Evolutionary conservation across 1,284 basidiomycete genomes (phyloP).

Genomic region (Wallemia hederae): DNA sequence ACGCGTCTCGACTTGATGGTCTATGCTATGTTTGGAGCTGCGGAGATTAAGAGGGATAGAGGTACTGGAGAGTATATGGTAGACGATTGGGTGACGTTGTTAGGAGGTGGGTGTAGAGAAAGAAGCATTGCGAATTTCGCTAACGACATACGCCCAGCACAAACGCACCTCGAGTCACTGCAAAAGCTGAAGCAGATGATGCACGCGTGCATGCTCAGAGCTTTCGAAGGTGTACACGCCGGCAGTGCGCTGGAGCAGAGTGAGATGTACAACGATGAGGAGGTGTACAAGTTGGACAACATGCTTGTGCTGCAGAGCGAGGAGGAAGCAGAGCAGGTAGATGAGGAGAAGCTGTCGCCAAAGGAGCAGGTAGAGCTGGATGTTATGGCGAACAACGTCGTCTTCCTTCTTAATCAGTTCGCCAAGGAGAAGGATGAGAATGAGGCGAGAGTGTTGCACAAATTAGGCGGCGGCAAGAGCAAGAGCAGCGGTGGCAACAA

Average conservation of each 20-base stretch:
- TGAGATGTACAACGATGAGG: not conserved
- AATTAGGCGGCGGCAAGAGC: too few relatives aligned
- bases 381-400: not conserved
- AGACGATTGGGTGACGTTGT: not conserved
- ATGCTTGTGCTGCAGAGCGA: not conserved
- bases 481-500: not conserved
- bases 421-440: not conserved
- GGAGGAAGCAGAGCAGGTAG: not conserved
- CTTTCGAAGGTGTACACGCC: slow-evolving; percentile 48
- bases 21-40: slow-evolving; percentile 75
- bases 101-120: not conserved
- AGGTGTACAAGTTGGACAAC: not conserved
- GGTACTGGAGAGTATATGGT: slow-evolving; percentile 25
- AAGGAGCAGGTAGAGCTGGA: not conserved
- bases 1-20: slow-evolving; percentile 67
- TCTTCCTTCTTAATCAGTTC: not conserved
- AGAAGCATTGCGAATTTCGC: not conserved
- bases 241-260: slow-evolving; percentile 3
- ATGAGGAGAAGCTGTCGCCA: not conserved
- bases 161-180: slow-evolving; percentile 31
- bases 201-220: slow-evolving; percentile 60
- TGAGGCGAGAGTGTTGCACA: not conserved
- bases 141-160: slow-evolving; percentile 36
- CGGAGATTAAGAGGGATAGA: slow-evolving; percentile 32
- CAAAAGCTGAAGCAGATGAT: slow-evolving; percentile 64